Evolutionary conservation across 208 protist species (phyloP), one percentile per base, ranked within the genome.

Genomic region (Trypanosoma melophagium): DNA sequence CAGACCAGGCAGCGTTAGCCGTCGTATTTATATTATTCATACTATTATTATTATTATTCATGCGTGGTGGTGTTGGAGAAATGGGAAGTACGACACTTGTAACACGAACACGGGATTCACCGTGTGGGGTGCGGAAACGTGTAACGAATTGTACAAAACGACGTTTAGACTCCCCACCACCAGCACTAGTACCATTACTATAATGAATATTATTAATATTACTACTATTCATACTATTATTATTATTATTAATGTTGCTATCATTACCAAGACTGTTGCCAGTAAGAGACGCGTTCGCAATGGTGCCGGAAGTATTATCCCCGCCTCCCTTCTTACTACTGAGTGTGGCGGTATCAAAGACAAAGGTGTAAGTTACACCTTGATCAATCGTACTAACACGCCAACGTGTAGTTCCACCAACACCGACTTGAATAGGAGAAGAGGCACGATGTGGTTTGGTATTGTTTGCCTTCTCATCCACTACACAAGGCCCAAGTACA

Each of bases 81-180:
- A 90, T 61, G n/a, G 76, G 87, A 64, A 86, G 83, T 55, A 77
- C 51, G 12, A 93, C 55, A 45, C 90, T 98, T 35, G 92, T 97
- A 40, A 98, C 92, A 17, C 95, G 87, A 19, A 98, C 66, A 13
- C 93, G 86, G 40, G 63, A 80, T 69, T 96, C 77, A 3, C 90
- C 90, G 47, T 79, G 62, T 41, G 80, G 58, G 16, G 94, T 88
- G 66, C 87, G 80, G 79, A 99, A 99, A 17, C 79, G 79, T 7
- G 98, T 99, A 0, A 96, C 84, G 52, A 99, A 98, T 83, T 99
- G 95, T 1, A 97, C 52, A 61, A 94, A 97, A 28, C 94, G 88
- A 14, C 76, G 60, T 67, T 84, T 80, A 10, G 42, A n/a, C 1
- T 65, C 55, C n/a, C n/a, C n/a, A n/a, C n/a, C n/a, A n/a, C n/a